These are phyloP conservation scores for Linnemannia elongata DNA, from an alignment of 192 early-diverging fungal species.

Conservation along the genomic window DNA sequence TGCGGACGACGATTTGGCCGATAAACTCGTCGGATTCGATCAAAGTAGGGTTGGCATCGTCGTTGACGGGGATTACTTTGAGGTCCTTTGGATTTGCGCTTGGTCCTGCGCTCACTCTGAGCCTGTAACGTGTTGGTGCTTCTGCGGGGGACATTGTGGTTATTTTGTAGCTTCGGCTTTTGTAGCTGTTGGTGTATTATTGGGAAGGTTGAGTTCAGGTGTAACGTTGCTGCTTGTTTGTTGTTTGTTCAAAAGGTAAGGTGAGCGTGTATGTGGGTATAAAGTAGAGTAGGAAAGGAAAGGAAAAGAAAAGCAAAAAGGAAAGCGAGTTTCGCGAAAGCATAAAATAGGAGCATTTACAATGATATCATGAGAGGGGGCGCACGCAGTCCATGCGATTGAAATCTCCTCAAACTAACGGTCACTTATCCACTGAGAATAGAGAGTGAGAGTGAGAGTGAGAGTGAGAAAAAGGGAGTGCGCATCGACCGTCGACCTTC, in stretches of 20 bases:
- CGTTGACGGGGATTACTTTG: conserved; percentile 65
- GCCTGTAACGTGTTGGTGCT: conserved; percentile 34
- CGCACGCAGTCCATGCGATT: neutral
- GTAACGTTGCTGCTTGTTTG: neutral
- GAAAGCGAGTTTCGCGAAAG: neutral
- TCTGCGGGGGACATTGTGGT: neutral
- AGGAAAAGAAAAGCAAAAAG: neutral
- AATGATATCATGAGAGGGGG: neutral
- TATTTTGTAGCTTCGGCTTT: too few relatives aligned
- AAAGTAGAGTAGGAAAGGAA: neutral
- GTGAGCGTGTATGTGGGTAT: neutral
- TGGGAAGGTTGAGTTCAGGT: too few relatives aligned
- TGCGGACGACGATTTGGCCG: conserved; percentile 75
- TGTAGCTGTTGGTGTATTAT: neutral
- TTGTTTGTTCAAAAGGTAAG: neutral
- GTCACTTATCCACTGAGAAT: neutral
- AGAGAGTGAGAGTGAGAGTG: too few relatives aligned
- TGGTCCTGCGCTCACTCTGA: conserved; percentile 57
- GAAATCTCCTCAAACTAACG: neutral
- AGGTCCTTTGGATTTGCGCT: conserved; percentile 51
- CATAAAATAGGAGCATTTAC: too few relatives aligned
- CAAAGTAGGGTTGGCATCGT: conserved; percentile 71
- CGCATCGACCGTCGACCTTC: too few relatives aligned
- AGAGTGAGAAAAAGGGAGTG: too few relatives aligned
- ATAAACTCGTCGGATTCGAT: conserved; percentile 76